Evolutionary conservation across 352 stramenopile genomes (phyloP), one percentile per base, ranked within the genome.

Genomic region (Globisporangium mamillatum): DNA sequence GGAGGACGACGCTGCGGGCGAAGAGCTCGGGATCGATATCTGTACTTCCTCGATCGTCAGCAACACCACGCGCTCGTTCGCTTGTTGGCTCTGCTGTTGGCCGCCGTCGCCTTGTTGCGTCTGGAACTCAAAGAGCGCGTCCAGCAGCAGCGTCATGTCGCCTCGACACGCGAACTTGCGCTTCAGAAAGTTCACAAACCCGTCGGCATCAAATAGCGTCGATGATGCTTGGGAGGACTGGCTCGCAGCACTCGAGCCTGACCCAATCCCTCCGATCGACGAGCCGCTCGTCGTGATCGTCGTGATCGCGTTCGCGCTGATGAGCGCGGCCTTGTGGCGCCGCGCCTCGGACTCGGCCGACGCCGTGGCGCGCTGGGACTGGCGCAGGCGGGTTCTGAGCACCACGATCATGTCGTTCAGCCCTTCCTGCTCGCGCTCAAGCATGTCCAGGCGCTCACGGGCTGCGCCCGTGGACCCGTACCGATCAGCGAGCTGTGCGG

Each of bases 401-500:
- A 63, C 54, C 20, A 67, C 69, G 44, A 83, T 53, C 62, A 72
- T 66, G 60, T 67, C 60, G 34, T 65, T 69, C 8, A 72, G 64
- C 14, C 69, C 65, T 25, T 60, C 62, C 53, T 76, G 64, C 60
- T 69, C 68, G 58, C 53, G 74, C 61, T 75, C 74, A 34, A 81
- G 76, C 66, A 68, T 61, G 16, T 74, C 71, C 20, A 83, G 66
- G 0, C 65, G 69, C 38, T 68, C 64, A 52, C 68, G 71, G 41
- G 76, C 76, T 0, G 72, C 72, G 3, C 57, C 44, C 41, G 72
- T 79, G 46, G 74, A 77, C 2, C 76, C 76, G 54, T 81, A 83
- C 44, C 57, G 69, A 18, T 62, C 61, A 29, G 73, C 67, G 36
- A 82, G 73, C 64, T 71, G 67, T 62, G 78, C 76, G n/a, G 75